Evolutionary conservation across 1,139 yeast genomes (phyloP).

Genomic region (Pichia sp.): DNA sequence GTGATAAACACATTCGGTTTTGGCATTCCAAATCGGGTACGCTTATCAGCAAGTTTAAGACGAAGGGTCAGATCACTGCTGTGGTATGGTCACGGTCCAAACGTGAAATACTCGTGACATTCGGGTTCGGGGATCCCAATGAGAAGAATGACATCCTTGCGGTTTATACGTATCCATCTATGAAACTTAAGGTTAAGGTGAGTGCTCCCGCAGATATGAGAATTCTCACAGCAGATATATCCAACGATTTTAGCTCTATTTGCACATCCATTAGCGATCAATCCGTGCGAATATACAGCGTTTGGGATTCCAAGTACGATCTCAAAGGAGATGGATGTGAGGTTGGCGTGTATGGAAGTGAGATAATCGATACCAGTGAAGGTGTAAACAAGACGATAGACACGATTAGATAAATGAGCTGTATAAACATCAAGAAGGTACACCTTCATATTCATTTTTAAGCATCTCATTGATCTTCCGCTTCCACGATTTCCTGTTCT

Average conservation of each 20-base stretch:
- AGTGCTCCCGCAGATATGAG: conserved; percentile 48
- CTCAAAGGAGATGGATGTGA: conserved; percentile 32
- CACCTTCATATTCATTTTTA: conserved; percentile 53
- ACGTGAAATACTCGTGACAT: conserved; percentile 67
- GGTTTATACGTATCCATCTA: conserved; percentile 60
- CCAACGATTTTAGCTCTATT: conserved; percentile 54
- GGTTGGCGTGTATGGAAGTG: conserved; percentile 46
- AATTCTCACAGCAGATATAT: conserved; percentile 55
- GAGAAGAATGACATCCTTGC: conserved; percentile 39
- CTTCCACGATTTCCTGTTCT: conserved; percentile 52
- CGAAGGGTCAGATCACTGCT: conserved; percentile 73
- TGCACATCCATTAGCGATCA: conserved; percentile 76
- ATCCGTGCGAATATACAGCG: conserved; percentile 61
- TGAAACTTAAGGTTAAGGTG: conserved; percentile 44
- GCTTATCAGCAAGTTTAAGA: conserved; percentile 43
- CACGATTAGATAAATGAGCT: conserved; percentile 1
- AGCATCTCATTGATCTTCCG: conserved; percentile 37
- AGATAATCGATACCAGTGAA: conserved; percentile 50
- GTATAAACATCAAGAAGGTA: conserved; percentile 38
- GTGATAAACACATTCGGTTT: conserved; percentile 62
- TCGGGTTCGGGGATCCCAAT: conserved; percentile 58
- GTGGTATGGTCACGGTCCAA: conserved; percentile 63
- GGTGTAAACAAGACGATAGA: conserved; percentile 32
- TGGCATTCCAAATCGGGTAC: conserved; percentile 85
- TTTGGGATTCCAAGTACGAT: conserved; percentile 47